These are phyloP conservation scores for Paramecium biaurelia DNA, from an alignment of 73 alveolate species.

Conservation along the genomic window DNA sequence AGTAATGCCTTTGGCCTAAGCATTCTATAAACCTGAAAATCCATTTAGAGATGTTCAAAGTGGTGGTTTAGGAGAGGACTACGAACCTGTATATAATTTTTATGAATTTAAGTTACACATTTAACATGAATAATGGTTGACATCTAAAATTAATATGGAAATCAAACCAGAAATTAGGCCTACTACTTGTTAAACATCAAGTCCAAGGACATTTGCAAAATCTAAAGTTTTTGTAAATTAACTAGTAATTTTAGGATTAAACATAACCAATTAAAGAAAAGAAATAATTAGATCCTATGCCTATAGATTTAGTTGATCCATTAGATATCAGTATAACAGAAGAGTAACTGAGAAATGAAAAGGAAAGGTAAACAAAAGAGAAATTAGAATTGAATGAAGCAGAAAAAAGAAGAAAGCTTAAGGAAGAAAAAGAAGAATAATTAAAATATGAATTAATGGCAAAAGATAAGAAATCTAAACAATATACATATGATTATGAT, in stretches of 20 bases:
- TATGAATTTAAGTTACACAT: neutral
- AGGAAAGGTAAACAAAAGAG: neutral
- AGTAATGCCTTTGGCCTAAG: neutral
- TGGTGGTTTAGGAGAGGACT: conserved; percentile 23
- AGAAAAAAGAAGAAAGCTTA: conserved; percentile 11
- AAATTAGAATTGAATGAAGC: neutral
- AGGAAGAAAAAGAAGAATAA: conserved; percentile 51
- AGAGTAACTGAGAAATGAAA: neutral
- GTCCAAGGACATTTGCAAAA: neutral
- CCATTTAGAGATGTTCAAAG: neutral
- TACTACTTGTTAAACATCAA: neutral
- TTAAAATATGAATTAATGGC: conserved; percentile 52
- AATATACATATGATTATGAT: conserved; percentile 37
- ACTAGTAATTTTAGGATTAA: neutral
- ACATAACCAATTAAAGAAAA: neutral
- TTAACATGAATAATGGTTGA: neutral
- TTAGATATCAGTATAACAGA: neutral
- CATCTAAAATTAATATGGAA: neutral
- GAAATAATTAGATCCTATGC: neutral
- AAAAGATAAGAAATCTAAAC: conserved; percentile 33
- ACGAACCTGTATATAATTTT: conserved; percentile 18
- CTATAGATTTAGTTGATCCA: neutral
- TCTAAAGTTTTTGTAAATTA: neutral
- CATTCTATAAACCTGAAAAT: neutral
- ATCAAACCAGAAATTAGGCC: neutral